These are phyloP conservation scores for Tulasnella sp. DNA, from an alignment of 768 basidiomycete genomes.

Conservation along the genomic window DNA sequence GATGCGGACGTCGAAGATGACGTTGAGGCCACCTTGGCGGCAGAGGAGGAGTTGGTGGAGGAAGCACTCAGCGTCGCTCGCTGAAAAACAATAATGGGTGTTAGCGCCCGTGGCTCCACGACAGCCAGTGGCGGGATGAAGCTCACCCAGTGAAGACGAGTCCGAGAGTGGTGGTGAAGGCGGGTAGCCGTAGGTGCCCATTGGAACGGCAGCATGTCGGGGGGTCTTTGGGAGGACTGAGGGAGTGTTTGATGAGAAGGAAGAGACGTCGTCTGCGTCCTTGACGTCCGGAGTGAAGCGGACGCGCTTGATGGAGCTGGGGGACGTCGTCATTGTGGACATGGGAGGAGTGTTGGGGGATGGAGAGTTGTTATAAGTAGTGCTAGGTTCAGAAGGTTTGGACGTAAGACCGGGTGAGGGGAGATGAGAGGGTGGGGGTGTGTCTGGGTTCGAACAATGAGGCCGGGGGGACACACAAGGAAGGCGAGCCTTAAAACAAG, in stretches of 20 bases:
- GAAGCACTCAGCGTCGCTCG: slow-evolving; percentile 3
- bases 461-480: not conserved
- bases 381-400: not conserved
- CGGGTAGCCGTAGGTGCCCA: slow-evolving; percentile 4
- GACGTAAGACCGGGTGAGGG: slow-evolving; percentile 9
- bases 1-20: slow-evolving; percentile 7
- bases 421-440: slow-evolving; percentile 1
- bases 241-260: not conserved
- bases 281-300: slow-evolving; percentile 16
- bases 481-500: not conserved
- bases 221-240: not conserved
- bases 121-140: not conserved
- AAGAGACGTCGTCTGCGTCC: slow-evolving; percentile 10
- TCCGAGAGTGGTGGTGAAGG: slow-evolving; percentile 9
- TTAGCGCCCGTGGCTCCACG: not conserved
- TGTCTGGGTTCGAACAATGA: slow-evolving; percentile 7
- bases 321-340: slow-evolving; percentile 11
- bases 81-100: not conserved
- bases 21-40: slow-evolving; percentile 6
- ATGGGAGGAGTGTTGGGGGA: not conserved
- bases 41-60: slow-evolving; percentile 10
- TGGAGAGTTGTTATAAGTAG: not conserved
- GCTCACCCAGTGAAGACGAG: slow-evolving; percentile 9
- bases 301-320: slow-evolving; percentile 11
- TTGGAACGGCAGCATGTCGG: not conserved